Evolutionary conservation across 306 rosid species (phyloP).

Genomic region (Lathyrus tuberosus): DNA sequence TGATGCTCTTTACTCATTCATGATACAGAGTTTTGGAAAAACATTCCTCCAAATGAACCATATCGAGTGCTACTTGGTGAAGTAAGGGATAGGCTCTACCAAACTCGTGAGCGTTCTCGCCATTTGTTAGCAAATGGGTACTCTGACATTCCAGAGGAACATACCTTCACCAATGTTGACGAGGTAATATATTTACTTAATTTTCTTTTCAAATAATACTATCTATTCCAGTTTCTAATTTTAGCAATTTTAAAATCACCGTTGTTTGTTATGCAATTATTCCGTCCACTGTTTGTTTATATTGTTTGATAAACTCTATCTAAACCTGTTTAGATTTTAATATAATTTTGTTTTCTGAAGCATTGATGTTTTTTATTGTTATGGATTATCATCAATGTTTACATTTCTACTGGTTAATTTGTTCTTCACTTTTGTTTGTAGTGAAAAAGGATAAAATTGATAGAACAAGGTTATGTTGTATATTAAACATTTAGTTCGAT

Average conservation of each 20-base stretch:
- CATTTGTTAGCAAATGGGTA: constrained; percentile 74
- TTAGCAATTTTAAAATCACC: constrained; percentile 9
- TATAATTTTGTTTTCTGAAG: too few species aligned
- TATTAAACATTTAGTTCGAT: neutral
- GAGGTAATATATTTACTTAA: constrained; percentile 44
- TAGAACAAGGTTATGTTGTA: constrained; percentile 12
- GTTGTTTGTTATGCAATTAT: constrained; percentile 25
- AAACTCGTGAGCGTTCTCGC: constrained; percentile 97
- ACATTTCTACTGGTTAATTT: neutral
- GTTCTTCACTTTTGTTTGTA: neutral
- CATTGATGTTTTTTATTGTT: too few species aligned
- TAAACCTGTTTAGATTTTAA: too few species aligned
- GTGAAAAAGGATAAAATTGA: neutral
- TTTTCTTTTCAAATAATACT: neutral
- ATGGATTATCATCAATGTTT: constrained; percentile 4
- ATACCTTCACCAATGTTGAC: constrained; percentile 79
- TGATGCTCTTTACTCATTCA: constrained; percentile 28
- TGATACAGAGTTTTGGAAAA: constrained; percentile 89
- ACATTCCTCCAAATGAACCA: constrained; percentile 82
- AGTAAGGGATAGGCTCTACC: constrained; percentile 90
- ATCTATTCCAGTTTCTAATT: neutral
- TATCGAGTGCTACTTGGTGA: constrained; percentile 95
- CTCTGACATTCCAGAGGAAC: constrained; percentile 96
- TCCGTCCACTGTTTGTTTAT: neutral
- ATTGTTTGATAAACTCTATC: too few species aligned